Percentiles rank a stretch among this genome's conserved stretches.
Conservation (phyloP, 306 rosid species). For the Rubus idaeus region DNA sequence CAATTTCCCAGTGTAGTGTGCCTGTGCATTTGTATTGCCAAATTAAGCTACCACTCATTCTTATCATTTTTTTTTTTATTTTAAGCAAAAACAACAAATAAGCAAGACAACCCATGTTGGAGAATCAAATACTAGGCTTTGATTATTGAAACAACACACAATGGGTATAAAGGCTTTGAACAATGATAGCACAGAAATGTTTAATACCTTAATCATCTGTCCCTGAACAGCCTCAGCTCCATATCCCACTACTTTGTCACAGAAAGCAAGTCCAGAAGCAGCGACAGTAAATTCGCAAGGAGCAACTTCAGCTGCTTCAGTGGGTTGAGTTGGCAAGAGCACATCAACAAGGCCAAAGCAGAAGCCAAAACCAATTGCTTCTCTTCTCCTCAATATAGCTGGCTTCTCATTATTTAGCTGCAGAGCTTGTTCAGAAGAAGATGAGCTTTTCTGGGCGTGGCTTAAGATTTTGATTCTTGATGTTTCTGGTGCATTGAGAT, state of each 20-base stretch:
- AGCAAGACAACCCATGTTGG: background rate
- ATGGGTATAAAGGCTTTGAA: background rate
- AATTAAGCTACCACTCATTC: background rate
- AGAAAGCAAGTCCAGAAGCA: conserved; percentile 82
- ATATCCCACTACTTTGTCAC: conserved; percentile 68
- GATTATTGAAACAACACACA: background rate
- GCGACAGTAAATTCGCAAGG: conserved; percentile 63
- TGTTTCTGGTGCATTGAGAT: conserved; percentile 18
- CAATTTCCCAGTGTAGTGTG: conserved; percentile 85
- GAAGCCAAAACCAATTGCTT: conserved; percentile 50
- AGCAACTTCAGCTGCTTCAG: conserved; percentile 39
- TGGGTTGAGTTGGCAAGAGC: conserved; percentile 17
- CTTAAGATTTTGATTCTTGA: conserved; percentile 20
- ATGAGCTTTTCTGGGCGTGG: conserved; percentile 4
- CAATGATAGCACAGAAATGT: background rate
- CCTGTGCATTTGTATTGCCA: conserved; percentile 39
- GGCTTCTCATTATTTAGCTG: conserved; percentile 31
- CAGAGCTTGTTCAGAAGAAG: background rate
- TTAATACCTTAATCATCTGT: conserved; percentile 72
- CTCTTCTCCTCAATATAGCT: conserved; percentile 43
- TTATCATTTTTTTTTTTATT: too few species aligned
- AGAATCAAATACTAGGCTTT: background rate
- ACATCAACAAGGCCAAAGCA: conserved; percentile 41
- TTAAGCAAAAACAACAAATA: background rate
- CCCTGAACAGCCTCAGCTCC: conserved; percentile 80